Conservation (phyloP, 106 monocot genomes). For the Phalaenopsis equestris region DNA sequence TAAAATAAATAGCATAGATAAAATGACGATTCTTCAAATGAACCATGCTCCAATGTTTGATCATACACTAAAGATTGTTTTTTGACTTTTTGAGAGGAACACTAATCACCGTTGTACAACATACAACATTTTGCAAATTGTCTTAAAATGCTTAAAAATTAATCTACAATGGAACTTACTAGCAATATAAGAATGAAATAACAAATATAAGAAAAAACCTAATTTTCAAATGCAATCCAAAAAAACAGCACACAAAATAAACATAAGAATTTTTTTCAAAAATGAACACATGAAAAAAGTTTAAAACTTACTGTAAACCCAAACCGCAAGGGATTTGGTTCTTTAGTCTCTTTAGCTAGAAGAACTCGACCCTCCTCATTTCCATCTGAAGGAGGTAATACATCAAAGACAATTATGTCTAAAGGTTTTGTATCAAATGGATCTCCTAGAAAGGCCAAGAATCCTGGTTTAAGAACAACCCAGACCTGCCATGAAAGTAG, state of each 20-base stretch:
- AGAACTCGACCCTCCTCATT: constrained; percentile 52
- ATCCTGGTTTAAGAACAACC: constrained; percentile 98
- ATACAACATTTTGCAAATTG: not conserved
- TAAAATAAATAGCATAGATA: not conserved
- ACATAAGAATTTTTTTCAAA: not conserved
- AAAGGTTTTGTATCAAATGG: constrained; percentile 81
- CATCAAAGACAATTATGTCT: constrained; percentile 94
- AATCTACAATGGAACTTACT: not conserved
- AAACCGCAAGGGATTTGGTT: constrained; percentile 76
- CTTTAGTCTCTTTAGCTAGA: constrained; percentile 84
- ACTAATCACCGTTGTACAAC: not conserved
- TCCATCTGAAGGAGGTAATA: constrained; percentile 63
- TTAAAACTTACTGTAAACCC: constrained; percentile 63
- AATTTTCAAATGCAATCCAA: not conserved
- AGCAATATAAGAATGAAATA: not conserved
- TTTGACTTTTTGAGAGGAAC: not conserved
- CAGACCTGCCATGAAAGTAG: constrained; percentile 52
- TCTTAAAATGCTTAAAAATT: not conserved
- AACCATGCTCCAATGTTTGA: not conserved
- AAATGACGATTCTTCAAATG: not conserved
- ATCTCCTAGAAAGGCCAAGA: constrained; percentile 94
- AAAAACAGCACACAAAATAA: not conserved
- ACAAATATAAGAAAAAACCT: not conserved
- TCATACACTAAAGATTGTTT: not conserved
- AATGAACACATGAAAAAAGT: not conserved